phyloP scores from a whole-genome alignment of 2,329 filamentous ascomycete species.

The Diaporthe sp. region DNA sequence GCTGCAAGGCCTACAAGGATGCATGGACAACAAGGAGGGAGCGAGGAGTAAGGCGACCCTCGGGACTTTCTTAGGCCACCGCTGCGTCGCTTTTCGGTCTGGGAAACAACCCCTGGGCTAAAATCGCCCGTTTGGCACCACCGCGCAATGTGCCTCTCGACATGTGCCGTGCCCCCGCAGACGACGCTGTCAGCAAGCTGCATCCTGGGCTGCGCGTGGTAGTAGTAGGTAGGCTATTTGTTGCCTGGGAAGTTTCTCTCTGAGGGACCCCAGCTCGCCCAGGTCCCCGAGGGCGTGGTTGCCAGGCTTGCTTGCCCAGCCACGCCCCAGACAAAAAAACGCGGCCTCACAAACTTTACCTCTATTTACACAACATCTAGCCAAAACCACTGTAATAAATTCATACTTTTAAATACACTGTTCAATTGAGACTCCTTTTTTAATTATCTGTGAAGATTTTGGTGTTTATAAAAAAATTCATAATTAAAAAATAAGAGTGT shows the following conservation, averaged over 20 bases:
- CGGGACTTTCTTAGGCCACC: not conserved
- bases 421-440: too few relatives aligned
- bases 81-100: constrained; percentile 7
- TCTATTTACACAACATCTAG: too few relatives aligned
- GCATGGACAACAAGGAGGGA: not conserved
- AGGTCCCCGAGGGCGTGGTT: not conserved
- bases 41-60: constrained; percentile 4
- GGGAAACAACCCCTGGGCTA: not conserved
- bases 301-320: not conserved
- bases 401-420: too few relatives aligned
- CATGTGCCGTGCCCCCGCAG: constrained; percentile 15
- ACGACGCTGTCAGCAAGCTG: constrained; percentile 15
- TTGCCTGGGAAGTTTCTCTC: not conserved
- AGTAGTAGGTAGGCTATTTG: not conserved
- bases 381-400: too few relatives aligned
- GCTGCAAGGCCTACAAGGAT: constrained; percentile 3
- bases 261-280: not conserved
- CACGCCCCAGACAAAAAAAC: too few relatives aligned
- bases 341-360: too few relatives aligned
- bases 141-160: not conserved
- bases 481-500: too few relatives aligned
- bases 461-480: too few relatives aligned
- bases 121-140: not conserved
- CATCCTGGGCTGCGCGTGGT: constrained; percentile 6
- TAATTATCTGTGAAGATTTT: too few relatives aligned